These are phyloP conservation scores for Malbranchea cinnamomea DNA, from an alignment of 2,329 filamentous ascomycete genomes.

Conservation along the genomic window DNA sequence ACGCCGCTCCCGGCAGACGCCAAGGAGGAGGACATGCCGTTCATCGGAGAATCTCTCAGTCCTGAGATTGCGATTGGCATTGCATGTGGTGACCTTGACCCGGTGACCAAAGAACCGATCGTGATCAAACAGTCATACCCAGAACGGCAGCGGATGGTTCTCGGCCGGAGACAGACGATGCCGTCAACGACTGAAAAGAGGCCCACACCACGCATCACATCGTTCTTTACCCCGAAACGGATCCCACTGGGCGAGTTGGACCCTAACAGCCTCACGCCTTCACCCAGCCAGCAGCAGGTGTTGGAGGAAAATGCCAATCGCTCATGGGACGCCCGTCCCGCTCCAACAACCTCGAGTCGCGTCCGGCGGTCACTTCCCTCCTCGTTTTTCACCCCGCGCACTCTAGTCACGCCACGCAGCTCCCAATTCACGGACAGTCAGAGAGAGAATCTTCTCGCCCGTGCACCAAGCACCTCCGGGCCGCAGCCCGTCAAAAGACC, in stretches of 20 bases:
- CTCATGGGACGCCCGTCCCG: constrained; percentile 41
- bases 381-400: constrained; percentile 21
- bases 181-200: constrained; percentile 39
- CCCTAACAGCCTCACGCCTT: constrained; percentile 51
- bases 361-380: constrained; percentile 21
- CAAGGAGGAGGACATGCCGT: constrained; percentile 57
- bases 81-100: constrained; percentile 69
- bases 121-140: constrained; percentile 21
- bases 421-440: constrained; percentile 22
- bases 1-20: constrained; percentile 50
- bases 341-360: constrained; percentile 25
- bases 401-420: constrained; percentile 28
- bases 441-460: constrained; percentile 25
- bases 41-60: constrained; percentile 62
- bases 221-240: constrained; percentile 50
- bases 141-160: constrained; percentile 19
- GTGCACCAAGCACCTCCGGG: constrained; percentile 24
- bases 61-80: constrained; percentile 56
- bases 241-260: constrained; percentile 52
- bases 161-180: constrained; percentile 26
- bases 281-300: constrained; percentile 47
- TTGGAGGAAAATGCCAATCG: constrained; percentile 38
- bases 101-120: constrained; percentile 65
- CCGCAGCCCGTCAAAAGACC: constrained; percentile 36
- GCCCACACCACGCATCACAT: constrained; percentile 45